Conservation (phyloP, 2,329 filamentous ascomycete species). For the Peltaster fructicola region DNA sequence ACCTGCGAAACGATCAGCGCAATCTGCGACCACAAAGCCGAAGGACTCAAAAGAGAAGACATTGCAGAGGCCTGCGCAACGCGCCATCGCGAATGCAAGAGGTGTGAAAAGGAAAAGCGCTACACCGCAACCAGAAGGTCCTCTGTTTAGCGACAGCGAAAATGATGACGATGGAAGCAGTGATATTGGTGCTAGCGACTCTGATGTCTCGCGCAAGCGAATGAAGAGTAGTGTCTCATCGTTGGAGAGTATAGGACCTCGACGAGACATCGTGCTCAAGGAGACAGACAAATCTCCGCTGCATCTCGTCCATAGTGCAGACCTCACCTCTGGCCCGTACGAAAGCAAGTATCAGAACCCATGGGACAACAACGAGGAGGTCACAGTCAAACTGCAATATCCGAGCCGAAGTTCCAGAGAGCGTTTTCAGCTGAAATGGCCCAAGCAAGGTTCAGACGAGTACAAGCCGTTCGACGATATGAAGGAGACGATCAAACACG, state of each 20-base stretch:
- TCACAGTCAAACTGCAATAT: constrained; percentile 53
- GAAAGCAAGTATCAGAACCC: constrained; percentile 31
- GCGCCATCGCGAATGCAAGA: too few relatives aligned
- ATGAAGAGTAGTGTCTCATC: constrained; percentile 20
- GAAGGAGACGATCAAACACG: constrained; percentile 37
- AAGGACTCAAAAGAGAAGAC: too few relatives aligned
- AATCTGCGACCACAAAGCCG: too few relatives aligned
- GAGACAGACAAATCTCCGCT: constrained; percentile 13
- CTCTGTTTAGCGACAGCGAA: constrained; percentile 16
- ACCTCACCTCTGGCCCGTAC: constrained; percentile 23
- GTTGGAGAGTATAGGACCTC: constrained; percentile 12
- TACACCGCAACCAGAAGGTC: constrained; percentile 14
- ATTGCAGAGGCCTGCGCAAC: too few relatives aligned
- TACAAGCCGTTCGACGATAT: constrained; percentile 46
- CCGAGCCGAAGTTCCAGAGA: constrained; percentile 40
- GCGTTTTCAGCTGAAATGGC: constrained; percentile 56
- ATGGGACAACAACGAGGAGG: constrained; percentile 27
- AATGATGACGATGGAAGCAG: constrained; percentile 15
- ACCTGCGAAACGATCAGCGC: too few relatives aligned
- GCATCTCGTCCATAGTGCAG: constrained; percentile 23
- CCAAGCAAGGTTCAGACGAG: constrained; percentile 39
- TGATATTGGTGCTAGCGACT: constrained; percentile 15
- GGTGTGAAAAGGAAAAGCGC: constrained; percentile 20
- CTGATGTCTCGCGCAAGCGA: constrained; percentile 19
- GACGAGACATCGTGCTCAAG: constrained; percentile 8